phyloP scores from a whole-genome alignment of 768 basidiomycete genomes.

The Leccinellum albellum region DNA sequence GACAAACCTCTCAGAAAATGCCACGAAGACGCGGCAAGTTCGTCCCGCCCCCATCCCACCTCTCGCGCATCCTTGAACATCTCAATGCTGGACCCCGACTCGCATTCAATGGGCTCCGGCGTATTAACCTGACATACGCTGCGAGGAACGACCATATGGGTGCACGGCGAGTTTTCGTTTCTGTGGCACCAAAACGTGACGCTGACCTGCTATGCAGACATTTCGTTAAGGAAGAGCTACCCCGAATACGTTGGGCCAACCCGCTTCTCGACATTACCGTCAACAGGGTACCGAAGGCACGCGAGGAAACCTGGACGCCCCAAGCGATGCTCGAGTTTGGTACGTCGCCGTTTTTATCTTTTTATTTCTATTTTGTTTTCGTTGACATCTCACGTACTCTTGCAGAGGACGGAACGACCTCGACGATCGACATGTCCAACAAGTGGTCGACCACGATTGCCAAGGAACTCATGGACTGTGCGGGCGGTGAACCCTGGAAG shows the following conservation, averaged over 20 bases:
- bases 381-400: not conserved
- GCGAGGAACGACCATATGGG: conserved; percentile 70
- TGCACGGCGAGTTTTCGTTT: conserved; percentile 49
- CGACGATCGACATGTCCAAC: conserved; percentile 51
- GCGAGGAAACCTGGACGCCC: conserved; percentile 55
- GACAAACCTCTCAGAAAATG: conserved; percentile 1
- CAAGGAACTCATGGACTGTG: conserved; percentile 65
- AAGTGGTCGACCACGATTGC: conserved; percentile 70
- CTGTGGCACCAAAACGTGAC: not conserved
- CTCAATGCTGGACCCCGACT: conserved; percentile 54
- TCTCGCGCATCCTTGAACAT: conserved; percentile 50
- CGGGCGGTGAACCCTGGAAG: conserved; percentile 58
- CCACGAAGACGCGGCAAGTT: conserved; percentile 29
- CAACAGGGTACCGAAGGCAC: conserved; percentile 48
- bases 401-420: conserved; percentile 42
- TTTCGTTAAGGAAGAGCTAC: conserved; percentile 77
- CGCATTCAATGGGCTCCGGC: conserved; percentile 44
- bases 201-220: conserved; percentile 41
- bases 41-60: conserved; percentile 47
- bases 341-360: conserved; percentile 35
- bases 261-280: conserved; percentile 62
- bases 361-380: not conserved
- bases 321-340: conserved; percentile 61
- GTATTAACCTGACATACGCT: conserved; percentile 54
- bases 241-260: conserved; percentile 74